These are phyloP conservation scores for Acanthamoeba healyi DNA, from an alignment of 208 protist species.

Conservation along the genomic window DNA sequence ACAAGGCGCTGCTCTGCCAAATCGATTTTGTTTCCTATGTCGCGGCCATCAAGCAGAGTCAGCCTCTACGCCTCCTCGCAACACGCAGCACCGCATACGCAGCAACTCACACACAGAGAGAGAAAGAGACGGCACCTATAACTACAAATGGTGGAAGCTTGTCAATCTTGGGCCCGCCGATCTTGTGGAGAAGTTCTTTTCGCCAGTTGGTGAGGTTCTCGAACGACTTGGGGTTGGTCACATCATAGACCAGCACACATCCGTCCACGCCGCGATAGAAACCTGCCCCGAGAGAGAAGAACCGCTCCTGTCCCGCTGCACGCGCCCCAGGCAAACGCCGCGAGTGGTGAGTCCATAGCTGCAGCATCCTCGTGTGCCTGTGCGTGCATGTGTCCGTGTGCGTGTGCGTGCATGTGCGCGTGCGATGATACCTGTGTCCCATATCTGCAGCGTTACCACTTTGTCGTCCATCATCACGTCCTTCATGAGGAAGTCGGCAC, in stretches of 20 bases:
- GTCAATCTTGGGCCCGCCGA: slow-evolving; percentile 27
- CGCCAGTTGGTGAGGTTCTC: slow-evolving; percentile 81
- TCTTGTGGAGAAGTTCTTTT: slow-evolving; percentile 78
- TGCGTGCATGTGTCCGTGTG: too few species aligned
- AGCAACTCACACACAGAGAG: too few species aligned
- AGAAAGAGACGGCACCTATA: too few species aligned
- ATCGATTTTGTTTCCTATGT: slow-evolving; percentile 87
- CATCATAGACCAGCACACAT: slow-evolving; percentile 86
- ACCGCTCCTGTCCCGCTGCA: slow-evolving; percentile 87
- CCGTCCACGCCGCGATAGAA: slow-evolving; percentile 86
- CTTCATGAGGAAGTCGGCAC: slow-evolving; percentile 50
- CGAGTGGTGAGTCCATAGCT: background rate
- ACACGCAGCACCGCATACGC: too few species aligned
- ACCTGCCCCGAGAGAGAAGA: slow-evolving; percentile 80
- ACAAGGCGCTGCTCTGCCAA: slow-evolving; percentile 54
- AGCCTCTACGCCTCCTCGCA: too few species aligned
- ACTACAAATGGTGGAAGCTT: slow-evolving; percentile 84
- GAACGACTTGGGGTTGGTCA: slow-evolving; percentile 81
- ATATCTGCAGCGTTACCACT: slow-evolving; percentile 45
- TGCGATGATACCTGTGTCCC: slow-evolving; percentile 40
- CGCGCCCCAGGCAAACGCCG: background rate
- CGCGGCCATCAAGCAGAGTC: too few species aligned
- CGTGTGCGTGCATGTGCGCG: background rate
- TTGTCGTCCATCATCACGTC: slow-evolving; percentile 7
- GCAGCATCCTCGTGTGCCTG: background rate